phyloP scores from a whole-genome alignment of 371 early-diverging fungal genomes.

The Mortierella sp. region DNA sequence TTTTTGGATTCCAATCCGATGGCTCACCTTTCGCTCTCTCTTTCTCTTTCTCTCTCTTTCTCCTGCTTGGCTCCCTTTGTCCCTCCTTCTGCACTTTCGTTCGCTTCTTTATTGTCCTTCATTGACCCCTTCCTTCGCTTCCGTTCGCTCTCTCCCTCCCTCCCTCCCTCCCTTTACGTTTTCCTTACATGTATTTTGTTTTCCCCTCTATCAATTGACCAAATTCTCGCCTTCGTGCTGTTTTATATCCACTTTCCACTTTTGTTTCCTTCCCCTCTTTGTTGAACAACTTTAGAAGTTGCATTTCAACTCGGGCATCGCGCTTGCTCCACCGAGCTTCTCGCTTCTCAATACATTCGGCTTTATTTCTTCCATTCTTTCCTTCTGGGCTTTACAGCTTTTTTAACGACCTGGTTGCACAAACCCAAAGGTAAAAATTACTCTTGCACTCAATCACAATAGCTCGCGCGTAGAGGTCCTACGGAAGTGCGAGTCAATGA shows the following conservation, averaged over 20 bases:
- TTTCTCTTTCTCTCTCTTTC: slow-evolving; percentile 5
- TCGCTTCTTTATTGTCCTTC: not conserved
- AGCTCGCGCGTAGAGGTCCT: no score
- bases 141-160: not conserved
- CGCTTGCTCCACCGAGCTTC: no score
- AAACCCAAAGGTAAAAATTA: no score
- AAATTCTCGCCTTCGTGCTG: not conserved
- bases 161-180: not conserved
- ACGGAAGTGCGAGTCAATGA: no score
- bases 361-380: not conserved
- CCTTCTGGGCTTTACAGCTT: not conserved
- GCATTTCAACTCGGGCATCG: no score
- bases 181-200: not conserved
- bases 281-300: no score
- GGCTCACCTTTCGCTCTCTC: not conserved
- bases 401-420: not conserved
- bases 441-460: no score
- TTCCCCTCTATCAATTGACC: slow-evolving; percentile 1
- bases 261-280: not conserved
- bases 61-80: not conserved
- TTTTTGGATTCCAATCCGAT: not conserved
- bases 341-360: no score
- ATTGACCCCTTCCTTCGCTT: not conserved
- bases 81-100: not conserved
- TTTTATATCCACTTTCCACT: not conserved